Evolutionary conservation across 768 basidiomycete species (phyloP).

Genomic region (Cystofilobasidium ferigula): DNA sequence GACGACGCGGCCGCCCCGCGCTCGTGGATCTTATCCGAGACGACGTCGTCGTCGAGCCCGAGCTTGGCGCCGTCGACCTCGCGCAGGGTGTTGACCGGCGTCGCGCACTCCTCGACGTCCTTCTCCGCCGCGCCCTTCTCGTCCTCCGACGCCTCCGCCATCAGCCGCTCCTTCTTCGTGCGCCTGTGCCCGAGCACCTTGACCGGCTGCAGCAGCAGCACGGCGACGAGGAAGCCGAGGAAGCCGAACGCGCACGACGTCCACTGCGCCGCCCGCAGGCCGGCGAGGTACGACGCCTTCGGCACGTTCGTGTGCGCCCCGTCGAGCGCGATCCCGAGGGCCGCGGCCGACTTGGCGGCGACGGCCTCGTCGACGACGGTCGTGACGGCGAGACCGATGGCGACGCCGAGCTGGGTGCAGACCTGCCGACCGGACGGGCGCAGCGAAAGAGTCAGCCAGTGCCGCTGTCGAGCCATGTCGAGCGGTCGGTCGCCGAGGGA

Average conservation of each 20-base stretch:
- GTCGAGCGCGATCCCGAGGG: background rate
- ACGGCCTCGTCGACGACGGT: slow-evolving; percentile 13
- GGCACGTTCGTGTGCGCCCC: background rate
- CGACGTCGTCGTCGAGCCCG: no score
- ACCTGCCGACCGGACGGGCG: no score
- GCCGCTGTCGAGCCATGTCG: background rate
- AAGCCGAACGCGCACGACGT: slow-evolving; percentile 2
- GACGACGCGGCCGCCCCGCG: no score
- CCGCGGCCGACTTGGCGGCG: slow-evolving; percentile 1
- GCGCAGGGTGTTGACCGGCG: no score
- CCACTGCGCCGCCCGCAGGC: slow-evolving; percentile 12
- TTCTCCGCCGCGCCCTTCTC: background rate
- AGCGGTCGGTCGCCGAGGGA: no score
- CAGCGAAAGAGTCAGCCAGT: background rate
- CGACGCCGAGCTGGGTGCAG: slow-evolving; percentile 6
- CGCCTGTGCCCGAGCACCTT: slow-evolving; percentile 7
- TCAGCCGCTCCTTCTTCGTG: background rate
- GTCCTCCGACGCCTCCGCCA: background rate
- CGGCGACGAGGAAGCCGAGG: background rate
- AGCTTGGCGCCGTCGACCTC: no score
- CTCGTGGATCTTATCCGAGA: no score
- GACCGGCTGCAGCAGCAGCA: slow-evolving; percentile 4
- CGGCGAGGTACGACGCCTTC: background rate
- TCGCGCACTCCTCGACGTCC: background rate
- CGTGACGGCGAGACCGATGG: slow-evolving; percentile 11